Conservation (phyloP, 257 asterid genomes). For the Prunella vulgaris region DNA sequence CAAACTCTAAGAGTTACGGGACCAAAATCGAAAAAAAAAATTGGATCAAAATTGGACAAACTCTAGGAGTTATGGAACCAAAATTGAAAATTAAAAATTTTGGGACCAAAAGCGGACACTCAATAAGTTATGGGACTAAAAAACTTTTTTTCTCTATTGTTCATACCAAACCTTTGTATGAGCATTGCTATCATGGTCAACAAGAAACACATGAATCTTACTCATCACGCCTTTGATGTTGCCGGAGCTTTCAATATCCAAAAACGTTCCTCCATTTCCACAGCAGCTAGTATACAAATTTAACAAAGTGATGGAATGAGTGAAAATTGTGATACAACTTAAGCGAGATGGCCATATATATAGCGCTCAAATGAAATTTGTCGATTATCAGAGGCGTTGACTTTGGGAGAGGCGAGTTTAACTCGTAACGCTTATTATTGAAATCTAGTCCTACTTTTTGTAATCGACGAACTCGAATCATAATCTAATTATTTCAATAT, state of each 20-base stretch:
- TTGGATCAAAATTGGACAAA: too few species aligned
- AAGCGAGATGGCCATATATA: neutral
- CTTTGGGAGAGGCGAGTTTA: neutral
- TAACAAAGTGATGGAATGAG: neutral
- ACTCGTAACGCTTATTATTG: conserved; percentile 1
- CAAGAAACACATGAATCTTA: conserved; percentile 23
- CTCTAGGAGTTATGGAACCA: too few species aligned
- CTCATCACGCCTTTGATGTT: neutral
- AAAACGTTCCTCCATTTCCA: neutral
- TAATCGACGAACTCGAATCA: neutral
- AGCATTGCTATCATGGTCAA: conserved; percentile 14
- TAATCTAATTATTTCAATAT: neutral
- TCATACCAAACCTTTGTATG: too few species aligned
- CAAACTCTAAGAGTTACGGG: too few species aligned
- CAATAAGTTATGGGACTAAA: too few species aligned
- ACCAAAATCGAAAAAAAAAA: too few species aligned
- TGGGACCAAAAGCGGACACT: too few species aligned
- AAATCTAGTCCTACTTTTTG: neutral
- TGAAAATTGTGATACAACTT: neutral
- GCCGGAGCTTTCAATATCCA: neutral
- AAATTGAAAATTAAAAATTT: too few species aligned
- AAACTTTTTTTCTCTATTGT: too few species aligned
- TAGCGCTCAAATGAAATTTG: neutral
- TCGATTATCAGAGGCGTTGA: neutral
- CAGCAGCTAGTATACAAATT: neutral